These are phyloP conservation scores for Trichoderma asperellum DNA, from an alignment of 2,329 filamentous ascomycete genomes.

Conservation along the genomic window DNA sequence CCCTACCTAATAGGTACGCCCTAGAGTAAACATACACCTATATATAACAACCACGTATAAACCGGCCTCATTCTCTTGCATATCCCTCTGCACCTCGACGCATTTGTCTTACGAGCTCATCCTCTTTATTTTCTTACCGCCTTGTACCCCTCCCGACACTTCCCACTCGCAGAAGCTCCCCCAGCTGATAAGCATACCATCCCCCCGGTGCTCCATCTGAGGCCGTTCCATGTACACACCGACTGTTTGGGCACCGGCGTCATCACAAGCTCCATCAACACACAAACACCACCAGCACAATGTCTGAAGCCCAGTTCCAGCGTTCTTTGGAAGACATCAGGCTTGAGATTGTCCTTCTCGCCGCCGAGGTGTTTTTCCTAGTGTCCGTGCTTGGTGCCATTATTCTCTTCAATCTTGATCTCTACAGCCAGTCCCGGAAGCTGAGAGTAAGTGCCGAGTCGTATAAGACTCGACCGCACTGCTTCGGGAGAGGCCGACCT, in stretches of 20 bases:
- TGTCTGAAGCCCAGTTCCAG: constrained; percentile 34
- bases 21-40: neutral
- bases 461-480: constrained; percentile 29
- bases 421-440: constrained; percentile 25
- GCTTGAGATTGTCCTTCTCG: constrained; percentile 43
- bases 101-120: constrained; percentile 14
- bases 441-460: constrained; percentile 29
- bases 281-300: constrained; percentile 26
- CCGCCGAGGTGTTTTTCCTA: constrained; percentile 40
- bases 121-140: constrained; percentile 27
- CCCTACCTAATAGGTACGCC: neutral
- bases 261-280: constrained; percentile 3
- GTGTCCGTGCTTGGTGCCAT: constrained; percentile 41
- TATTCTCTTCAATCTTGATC: constrained; percentile 37
- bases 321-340: constrained; percentile 38
- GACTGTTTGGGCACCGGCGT: constrained; percentile 19
- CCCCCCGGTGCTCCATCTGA: constrained; percentile 12
- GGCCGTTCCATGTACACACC: constrained; percentile 22
- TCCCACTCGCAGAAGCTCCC: constrained; percentile 7
- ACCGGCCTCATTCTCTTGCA: neutral
- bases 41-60: constrained; percentile 4
- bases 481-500: constrained; percentile 32
- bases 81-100: constrained; percentile 17
- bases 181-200: constrained; percentile 17
- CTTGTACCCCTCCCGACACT: constrained; percentile 21